Evolutionary conservation across 2,329 filamentous ascomycete genomes (phyloP), one percentile per base, ranked within the genome.

Genomic region (Penicillium rolfsii): DNA sequence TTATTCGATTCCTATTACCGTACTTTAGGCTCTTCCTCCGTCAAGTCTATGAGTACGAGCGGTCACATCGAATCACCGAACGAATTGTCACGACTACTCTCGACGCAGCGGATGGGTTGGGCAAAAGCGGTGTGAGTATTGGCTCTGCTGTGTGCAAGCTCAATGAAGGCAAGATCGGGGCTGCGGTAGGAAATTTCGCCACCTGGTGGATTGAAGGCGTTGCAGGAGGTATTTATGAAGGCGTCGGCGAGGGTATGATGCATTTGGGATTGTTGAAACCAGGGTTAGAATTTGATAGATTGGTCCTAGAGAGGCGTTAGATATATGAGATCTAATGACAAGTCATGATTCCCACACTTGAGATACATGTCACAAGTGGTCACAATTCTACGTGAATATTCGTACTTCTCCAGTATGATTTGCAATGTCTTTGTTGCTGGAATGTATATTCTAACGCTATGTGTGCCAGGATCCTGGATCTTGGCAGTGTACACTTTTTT

Each of bases 171-270:
- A 84, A 82, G 61, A 76, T 90, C n/a, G 87, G 87, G 0, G 81
- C 86, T 62, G 78, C 81, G 3, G 71, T 90, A 24, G 80, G 83
- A 19, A 83, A 85, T 35, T 70, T 84, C 9, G 81, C 83, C 2
- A 72, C 83, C 3, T 91, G 88, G 85, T 83, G 86, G 68, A 74
- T 89, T 1, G 82, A 88, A 63, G 85, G 87, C 22, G 77, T 91
- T 54, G 82, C 86, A 1, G 87, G 86, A 14, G 90, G 89, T 0
- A 78, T 91, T 45, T 86, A 87, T 67, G 87, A 91, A 66, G 88
- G 89, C 5, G 78, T 81, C 38, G 81, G 80, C 1, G 82, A 86
- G 62, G 85, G 85, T 0, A 77, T 86, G 73, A 71, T 76, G 22
- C 75, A 82, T 45, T 62, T 84, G 52, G 80, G 81, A 7, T 57